Evolutionary conservation across 345 rosid genomes (phyloP), one percentile per base, ranked within the genome.

Genomic region (Ailanthus altissimus): DNA sequence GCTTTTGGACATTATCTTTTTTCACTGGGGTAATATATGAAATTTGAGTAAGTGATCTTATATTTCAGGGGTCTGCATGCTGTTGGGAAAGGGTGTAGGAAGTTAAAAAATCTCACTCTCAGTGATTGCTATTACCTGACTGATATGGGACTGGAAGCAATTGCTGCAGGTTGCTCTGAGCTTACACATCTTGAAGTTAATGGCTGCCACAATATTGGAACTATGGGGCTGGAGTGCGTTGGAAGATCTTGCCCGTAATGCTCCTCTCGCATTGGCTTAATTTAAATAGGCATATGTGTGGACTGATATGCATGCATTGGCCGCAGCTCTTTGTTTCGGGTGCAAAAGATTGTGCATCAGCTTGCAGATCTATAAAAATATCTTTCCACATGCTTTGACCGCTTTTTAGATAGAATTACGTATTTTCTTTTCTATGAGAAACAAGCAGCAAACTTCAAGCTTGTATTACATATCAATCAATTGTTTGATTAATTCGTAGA

Each of bases 151-250:
- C 87, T 94, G 81, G 95, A 87, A 86, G 90, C 93, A 73, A 82
- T 94, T 79, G 97, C 98, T 62, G 58, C 73, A 21, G 95, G 95
- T 69, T 94, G 97, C 85, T 84, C 79, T 78, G 93, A 88, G 74
- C 93, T 94, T 78, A 84, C 87, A 15, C 94, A 90, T 87, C 89
- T 94, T 76, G 97, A 94, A 80, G 84, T 94, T 65, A 94, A 93
- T 86, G 98, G 98, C 66, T 93, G 98, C 83, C 97, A 91, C 84
- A 88, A 88, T 80, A 91, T 94, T 72, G 97, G 97, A 67, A 91
- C 97, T 40, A 36, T 73, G 46, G 98, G 98, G 76, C 61, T 94
- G 79, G 95, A 85, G 85, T 89, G 95, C 69, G 79, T 94, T 74
- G 97, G 98, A 84, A 86, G 51, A 87, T 90, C 83, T 75, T 94